Conservation (phyloP, 495 filamentous ascomycete species). For the Cercophora sp. region DNA sequence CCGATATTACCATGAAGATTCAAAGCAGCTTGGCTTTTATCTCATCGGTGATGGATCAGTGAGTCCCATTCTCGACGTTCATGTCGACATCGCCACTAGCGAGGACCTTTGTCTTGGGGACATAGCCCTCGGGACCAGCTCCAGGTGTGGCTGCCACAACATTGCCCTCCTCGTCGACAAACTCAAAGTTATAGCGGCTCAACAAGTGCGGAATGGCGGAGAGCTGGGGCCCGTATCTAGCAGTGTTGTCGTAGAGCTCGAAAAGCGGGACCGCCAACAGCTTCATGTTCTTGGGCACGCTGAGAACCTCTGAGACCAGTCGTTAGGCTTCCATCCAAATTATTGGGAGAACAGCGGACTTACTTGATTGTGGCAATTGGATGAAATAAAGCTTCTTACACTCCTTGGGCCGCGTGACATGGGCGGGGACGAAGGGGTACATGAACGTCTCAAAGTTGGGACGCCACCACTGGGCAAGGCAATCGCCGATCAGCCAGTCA, state of each 20-base stretch:
- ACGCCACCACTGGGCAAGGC: slow-evolving; percentile 95
- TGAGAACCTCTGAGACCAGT: slow-evolving; percentile 71
- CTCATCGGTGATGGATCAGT: slow-evolving; percentile 7
- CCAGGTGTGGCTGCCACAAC: slow-evolving; percentile 86
- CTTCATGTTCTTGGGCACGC: slow-evolving; percentile 99
- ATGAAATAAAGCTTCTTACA: slow-evolving; percentile 99
- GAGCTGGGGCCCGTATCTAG: slow-evolving; percentile 89
- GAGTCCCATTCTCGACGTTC: slow-evolving; percentile 35
- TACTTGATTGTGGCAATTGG: slow-evolving; percentile 86
- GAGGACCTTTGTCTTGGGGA: slow-evolving; percentile 68
- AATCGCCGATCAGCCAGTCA: slow-evolving; percentile 92
- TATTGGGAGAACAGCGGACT: no score
- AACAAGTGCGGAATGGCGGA: slow-evolving; percentile 93
- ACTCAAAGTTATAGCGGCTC: slow-evolving; percentile 94
- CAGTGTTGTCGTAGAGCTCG: slow-evolving; percentile 96
- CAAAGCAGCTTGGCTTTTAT: no score
- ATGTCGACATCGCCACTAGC: slow-evolving; percentile 64
- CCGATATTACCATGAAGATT: no score
- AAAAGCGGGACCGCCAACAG: slow-evolving; percentile 93
- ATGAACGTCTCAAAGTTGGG: slow-evolving; percentile 99
- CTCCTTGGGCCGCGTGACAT: slow-evolving; percentile 95
- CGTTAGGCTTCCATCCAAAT: no score
- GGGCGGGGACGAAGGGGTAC: slow-evolving; percentile 95
- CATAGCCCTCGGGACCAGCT: slow-evolving; percentile 37
- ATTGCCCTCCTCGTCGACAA: slow-evolving; percentile 91